Evolutionary conservation across 345 rosid genomes (phyloP).

Genomic region (Hibiscus tridactylites): DNA sequence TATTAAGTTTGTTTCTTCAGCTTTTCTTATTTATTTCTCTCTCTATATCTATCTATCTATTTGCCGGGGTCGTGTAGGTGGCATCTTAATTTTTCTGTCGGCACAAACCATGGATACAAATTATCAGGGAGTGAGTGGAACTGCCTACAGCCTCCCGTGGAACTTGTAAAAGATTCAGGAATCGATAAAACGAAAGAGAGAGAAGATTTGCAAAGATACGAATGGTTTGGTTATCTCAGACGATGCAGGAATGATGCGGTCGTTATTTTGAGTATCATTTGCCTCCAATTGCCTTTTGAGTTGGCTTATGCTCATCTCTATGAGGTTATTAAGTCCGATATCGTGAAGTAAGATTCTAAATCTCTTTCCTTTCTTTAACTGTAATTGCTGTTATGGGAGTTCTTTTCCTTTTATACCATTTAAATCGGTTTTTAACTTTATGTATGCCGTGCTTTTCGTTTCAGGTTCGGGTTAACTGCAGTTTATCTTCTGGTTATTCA

Average conservation of each 20-base stretch:
- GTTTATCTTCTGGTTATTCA: slow-evolving; percentile 76
- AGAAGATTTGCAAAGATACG: slow-evolving; percentile 74
- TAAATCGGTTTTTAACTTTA: not conserved
- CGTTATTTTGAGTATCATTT: slow-evolving; percentile 61
- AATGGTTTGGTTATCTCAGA: slow-evolving; percentile 73
- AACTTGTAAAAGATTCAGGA: slow-evolving; percentile 32
- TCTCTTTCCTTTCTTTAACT: not conserved
- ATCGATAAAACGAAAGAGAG: slow-evolving; percentile 49
- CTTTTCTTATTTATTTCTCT: not conserved
- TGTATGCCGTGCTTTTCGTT: slow-evolving; percentile 17
- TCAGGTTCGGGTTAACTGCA: slow-evolving; percentile 78
- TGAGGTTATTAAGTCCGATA: slow-evolving; percentile 50
- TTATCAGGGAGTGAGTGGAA: slow-evolving; percentile 50
- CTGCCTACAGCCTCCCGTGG: slow-evolving; percentile 42
- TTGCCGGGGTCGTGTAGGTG: slow-evolving; percentile 35
- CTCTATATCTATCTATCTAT: not conserved
- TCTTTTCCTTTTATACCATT: not conserved
- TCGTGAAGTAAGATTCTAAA: slow-evolving; percentile 46
- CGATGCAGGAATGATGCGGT: slow-evolving; percentile 71
- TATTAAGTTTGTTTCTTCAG: not conserved
- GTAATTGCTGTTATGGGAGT: not conserved
- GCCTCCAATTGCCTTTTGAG: slow-evolving; percentile 97
- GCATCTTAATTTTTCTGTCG: slow-evolving; percentile 73
- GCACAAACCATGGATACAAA: slow-evolving; percentile 50
- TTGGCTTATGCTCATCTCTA: slow-evolving; percentile 90